Evolutionary conservation across 129 eudicot species (phyloP), one percentile per base, ranked within the genome.

Genomic region (Logfia minima): DNA sequence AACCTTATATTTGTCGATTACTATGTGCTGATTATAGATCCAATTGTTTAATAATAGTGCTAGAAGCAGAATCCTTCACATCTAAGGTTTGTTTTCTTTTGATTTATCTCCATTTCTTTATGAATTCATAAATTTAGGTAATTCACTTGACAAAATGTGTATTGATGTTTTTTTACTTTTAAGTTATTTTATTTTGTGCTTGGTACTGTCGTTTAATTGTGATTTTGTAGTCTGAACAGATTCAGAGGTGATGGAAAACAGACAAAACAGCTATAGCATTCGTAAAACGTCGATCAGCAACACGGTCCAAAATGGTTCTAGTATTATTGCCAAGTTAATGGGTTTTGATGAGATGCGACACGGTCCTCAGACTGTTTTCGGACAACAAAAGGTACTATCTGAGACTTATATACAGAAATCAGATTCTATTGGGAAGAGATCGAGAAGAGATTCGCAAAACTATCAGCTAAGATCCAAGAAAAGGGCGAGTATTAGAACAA

Each of bases 241-340:
- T 55, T 23, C n/a, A 45, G 34, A 72, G 67, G 63, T 43, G 71
- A 90, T 88, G 98, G 90, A 75, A 85, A 67, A 74, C 67, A 68
- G 64, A 14, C 85, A 62, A 56, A 74, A 26, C 23, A 61, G 77
- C 24, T 41, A 9, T 41, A 41, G 48, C 10, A 41, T 41, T 13
- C 14, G 4, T 41, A 2, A 41, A 41, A 41, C 48, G 48, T 41
- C 2, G 0, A 41, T 9, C 48, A 13, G 48, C 10, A 9, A 9
- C 48, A 2, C 48, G 10, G 14, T 9, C 14, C 3, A 41, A 41
- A 41, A 41, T 14, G 2, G 14, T 41, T 51, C 71, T 34, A 90
- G 96, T 87, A 90, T 93, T 22, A 78, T 93, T 69, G 96, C 91
- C 8, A 81, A 68, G 23, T 73, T 90, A 48, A 90, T 93, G 98